Conservation (phyloP, 176 grass and related monocot genomes). For the Areca catechu region DNA sequence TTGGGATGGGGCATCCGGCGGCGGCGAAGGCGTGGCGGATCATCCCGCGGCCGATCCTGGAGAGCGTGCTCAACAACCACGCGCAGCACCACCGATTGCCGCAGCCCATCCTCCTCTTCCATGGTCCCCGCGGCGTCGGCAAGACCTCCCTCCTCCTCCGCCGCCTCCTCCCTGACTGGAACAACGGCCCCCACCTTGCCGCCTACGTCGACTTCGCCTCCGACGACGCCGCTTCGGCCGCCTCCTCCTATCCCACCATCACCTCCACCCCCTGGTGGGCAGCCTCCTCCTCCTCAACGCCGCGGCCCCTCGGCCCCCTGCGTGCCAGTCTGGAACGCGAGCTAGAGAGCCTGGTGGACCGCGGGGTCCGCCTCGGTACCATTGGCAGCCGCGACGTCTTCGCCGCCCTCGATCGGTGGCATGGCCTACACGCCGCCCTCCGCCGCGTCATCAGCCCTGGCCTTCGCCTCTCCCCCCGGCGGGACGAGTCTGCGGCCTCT, state of each 20-base stretch:
- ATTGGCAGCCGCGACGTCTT: slow-evolving; percentile 74
- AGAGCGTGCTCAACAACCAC: slow-evolving; percentile 81
- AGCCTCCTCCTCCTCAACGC: background rate
- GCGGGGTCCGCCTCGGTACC: slow-evolving; percentile 40
- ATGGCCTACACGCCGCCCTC: slow-evolving; percentile 57
- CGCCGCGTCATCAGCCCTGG: slow-evolving; percentile 19
- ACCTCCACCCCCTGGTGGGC: slow-evolving; percentile 30
- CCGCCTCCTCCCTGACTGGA: slow-evolving; percentile 77
- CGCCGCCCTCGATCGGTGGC: slow-evolving; percentile 41
- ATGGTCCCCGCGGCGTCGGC: slow-evolving; percentile 79
- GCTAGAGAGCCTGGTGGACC: slow-evolving; percentile 63
- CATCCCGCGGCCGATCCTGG: slow-evolving; percentile 67
- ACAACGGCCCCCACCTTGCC: slow-evolving; percentile 45
- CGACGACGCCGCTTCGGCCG: slow-evolving; percentile 2
- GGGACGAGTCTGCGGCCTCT: slow-evolving; percentile 24
- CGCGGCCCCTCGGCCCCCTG: slow-evolving; percentile 30
- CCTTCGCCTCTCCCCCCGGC: slow-evolving; percentile 6
- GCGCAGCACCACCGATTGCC: slow-evolving; percentile 54
- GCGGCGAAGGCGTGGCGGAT: slow-evolving; percentile 45
- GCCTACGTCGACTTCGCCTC: slow-evolving; percentile 67
- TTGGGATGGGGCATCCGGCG: slow-evolving; percentile 4
- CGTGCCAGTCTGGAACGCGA: slow-evolving; percentile 52
- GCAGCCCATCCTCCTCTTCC: slow-evolving; percentile 56
- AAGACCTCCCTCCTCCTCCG: slow-evolving; percentile 81
- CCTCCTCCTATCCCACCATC: background rate